Conservation (phyloP, 2,329 filamentous ascomycete genomes). For the Dactylellina leptospora region DNA sequence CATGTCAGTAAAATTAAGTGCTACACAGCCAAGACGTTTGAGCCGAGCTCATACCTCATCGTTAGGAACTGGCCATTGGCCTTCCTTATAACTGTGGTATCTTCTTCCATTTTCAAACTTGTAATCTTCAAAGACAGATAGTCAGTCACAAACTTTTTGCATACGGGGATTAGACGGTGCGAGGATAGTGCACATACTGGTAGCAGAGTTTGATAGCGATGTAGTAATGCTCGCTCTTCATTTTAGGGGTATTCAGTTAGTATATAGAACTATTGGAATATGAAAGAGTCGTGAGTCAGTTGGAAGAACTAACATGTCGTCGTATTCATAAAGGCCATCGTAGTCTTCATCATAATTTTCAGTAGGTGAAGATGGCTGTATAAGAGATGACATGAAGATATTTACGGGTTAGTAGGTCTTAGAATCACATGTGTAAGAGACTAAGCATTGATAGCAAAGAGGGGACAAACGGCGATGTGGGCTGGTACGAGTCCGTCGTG, state of each 20-base stretch:
- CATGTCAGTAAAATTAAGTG: no score
- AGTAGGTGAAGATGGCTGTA: constrained; percentile 14
- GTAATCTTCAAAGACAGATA: no score
- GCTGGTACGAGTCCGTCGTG: constrained; percentile 17
- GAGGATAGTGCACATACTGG: constrained; percentile 19
- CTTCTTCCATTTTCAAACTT: constrained; percentile 59
- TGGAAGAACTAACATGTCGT: constrained; percentile 39
- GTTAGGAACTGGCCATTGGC: constrained; percentile 66
- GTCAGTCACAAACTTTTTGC: constrained; percentile 5
- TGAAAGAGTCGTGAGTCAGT: no score
- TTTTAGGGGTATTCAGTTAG: background rate
- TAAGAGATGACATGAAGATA: background rate
- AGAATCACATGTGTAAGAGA: background rate
- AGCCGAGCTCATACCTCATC: constrained; percentile 63
- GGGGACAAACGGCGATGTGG: constrained; percentile 18
- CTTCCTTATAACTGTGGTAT: constrained; percentile 64
- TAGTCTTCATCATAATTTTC: constrained; percentile 38
- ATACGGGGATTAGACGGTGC: background rate
- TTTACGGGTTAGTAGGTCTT: background rate
- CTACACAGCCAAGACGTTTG: no score
- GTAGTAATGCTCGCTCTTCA: constrained; percentile 47
- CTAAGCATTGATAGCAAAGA: background rate
- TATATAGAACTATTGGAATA: no score
- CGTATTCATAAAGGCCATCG: constrained; percentile 40
- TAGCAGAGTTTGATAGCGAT: constrained; percentile 34